phyloP scores from a whole-genome alignment of 805 yeast genomes.

The Schwanniomyces occidentalis region DNA sequence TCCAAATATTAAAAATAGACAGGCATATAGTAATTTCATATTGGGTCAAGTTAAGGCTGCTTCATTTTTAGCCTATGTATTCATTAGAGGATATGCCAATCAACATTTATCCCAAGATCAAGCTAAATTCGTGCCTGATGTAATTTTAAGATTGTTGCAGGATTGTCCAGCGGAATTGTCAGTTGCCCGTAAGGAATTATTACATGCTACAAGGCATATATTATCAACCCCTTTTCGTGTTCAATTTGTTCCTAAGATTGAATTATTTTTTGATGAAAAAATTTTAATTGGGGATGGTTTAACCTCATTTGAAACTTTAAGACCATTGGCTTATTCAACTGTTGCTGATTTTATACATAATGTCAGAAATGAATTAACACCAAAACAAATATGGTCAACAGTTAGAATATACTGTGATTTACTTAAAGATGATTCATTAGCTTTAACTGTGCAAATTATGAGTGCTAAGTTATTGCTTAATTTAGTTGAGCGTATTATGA shows the following conservation, averaged over 20 bases:
- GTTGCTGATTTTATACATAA: constrained; percentile 96
- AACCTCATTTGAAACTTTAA: constrained; percentile 83
- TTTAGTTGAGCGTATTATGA: constrained; percentile 83
- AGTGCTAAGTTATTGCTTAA: constrained; percentile 88
- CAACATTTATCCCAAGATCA: constrained; percentile 48
- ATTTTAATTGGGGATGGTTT: constrained; percentile 91
- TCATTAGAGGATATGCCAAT: constrained; percentile 78
- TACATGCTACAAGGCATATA: constrained; percentile 95
- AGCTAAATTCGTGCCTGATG: constrained; percentile 73
- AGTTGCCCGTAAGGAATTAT: constrained; percentile 85
- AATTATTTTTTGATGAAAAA: constrained; percentile 79
- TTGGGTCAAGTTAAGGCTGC: constrained; percentile 95
- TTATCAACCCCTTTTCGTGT: constrained; percentile 83
- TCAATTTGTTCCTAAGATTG: constrained; percentile 82
- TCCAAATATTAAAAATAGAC: constrained; percentile 71
- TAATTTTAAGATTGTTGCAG: constrained; percentile 80
- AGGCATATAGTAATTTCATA: constrained; percentile 83
- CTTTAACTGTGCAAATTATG: constrained; percentile 92
- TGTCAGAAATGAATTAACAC: constrained; percentile 78
- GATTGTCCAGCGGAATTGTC: constrained; percentile 95
- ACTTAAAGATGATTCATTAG: constrained; percentile 76
- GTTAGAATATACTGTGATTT: constrained; percentile 79
- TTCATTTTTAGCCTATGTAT: constrained; percentile 89
- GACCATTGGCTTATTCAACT: constrained; percentile 92
- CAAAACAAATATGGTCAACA: constrained; percentile 84